Percentiles rank a stretch among this genome's conserved stretches.
These are phyloP conservation scores for Phaeosphaeria sp. DNA, from an alignment of 2,329 filamentous ascomycete genomes.

Conservation along the genomic window DNA sequence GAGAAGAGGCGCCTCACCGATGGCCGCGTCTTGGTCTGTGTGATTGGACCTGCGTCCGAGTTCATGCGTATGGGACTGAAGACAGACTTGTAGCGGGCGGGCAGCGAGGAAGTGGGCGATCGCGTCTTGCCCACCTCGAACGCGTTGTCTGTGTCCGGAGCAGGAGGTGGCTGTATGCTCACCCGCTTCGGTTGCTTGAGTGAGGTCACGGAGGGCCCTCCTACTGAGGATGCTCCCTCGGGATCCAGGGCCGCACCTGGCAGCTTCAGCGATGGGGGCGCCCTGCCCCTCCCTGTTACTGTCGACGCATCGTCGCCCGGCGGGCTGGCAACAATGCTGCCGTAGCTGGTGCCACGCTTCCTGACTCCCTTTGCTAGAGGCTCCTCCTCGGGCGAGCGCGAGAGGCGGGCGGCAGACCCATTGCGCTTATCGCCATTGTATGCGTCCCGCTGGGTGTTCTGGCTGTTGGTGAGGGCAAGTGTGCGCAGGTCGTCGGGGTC, in stretches of 20 bases:
- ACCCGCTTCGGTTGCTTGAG: slow-evolving; percentile 23
- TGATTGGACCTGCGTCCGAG: slow-evolving; percentile 41
- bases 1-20: slow-evolving; percentile 51
- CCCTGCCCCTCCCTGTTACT: slow-evolving; percentile 27
- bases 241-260: slow-evolving; percentile 67
- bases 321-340: slow-evolving; percentile 67
- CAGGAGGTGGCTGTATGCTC: slow-evolving; percentile 23
- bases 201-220: slow-evolving; percentile 14
- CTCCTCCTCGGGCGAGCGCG: slow-evolving; percentile 36
- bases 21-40: slow-evolving; percentile 38
- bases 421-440: slow-evolving; percentile 17
- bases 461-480: slow-evolving; percentile 32
- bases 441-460: slow-evolving; percentile 20
- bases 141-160: slow-evolving; percentile 41
- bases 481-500: slow-evolving; percentile 33
- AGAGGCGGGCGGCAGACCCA: not conserved
- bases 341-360: slow-evolving; percentile 59
- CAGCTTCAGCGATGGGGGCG: slow-evolving; percentile 62
- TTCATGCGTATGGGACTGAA: slow-evolving; percentile 52
- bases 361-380: slow-evolving; percentile 31
- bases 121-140: slow-evolving; percentile 54
- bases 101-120: slow-evolving; percentile 36
- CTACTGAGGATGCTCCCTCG: slow-evolving; percentile 26
- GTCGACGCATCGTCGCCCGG: slow-evolving; percentile 20
- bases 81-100: slow-evolving; percentile 42